Conservation (phyloP, 2,329 filamentous ascomycete genomes). For the Daldinia eschscholtzii region DNA sequence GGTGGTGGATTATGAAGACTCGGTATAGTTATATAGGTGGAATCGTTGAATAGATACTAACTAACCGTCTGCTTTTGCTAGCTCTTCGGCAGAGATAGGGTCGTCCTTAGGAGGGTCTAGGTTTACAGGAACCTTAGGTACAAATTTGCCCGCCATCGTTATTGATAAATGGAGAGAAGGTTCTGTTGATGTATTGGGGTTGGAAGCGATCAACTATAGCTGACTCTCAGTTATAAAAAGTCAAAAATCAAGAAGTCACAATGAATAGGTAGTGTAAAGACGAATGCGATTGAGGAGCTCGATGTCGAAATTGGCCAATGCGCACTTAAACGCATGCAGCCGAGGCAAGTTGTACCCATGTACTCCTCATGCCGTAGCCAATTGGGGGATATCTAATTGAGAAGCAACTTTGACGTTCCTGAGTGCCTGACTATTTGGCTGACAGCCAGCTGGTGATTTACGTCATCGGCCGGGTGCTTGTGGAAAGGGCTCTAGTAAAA, state of each 20-base stretch:
- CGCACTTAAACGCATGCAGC: constrained; percentile 20
- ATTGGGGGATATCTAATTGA: background rate
- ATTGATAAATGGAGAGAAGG: background rate
- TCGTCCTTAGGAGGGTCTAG: constrained; percentile 90
- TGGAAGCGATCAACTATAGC: constrained; percentile 32
- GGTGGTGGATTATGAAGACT: constrained; percentile 1
- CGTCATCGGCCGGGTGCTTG: constrained; percentile 7
- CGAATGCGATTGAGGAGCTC: constrained; percentile 1
- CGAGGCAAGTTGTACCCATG: constrained; percentile 14
- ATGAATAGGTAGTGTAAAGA: constrained; percentile 1
- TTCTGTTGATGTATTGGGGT: background rate
- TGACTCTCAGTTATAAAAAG: background rate
- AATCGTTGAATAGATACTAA: constrained; percentile 26
- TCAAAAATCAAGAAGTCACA: background rate
- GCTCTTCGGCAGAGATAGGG: constrained; percentile 81
- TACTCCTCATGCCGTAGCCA: background rate
- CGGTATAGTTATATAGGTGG: background rate
- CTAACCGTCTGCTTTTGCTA: constrained; percentile 86
- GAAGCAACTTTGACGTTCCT: background rate
- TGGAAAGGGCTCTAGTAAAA: constrained; percentile 8
- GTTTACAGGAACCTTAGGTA: constrained; percentile 80
- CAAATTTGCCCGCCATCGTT: constrained; percentile 75
- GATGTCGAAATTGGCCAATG: constrained; percentile 14
- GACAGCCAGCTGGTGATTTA: constrained; percentile 6
- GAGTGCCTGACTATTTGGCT: background rate